Conservation (phyloP, 192 early-diverging fungal genomes). For the Pilaira anomala region DNA sequence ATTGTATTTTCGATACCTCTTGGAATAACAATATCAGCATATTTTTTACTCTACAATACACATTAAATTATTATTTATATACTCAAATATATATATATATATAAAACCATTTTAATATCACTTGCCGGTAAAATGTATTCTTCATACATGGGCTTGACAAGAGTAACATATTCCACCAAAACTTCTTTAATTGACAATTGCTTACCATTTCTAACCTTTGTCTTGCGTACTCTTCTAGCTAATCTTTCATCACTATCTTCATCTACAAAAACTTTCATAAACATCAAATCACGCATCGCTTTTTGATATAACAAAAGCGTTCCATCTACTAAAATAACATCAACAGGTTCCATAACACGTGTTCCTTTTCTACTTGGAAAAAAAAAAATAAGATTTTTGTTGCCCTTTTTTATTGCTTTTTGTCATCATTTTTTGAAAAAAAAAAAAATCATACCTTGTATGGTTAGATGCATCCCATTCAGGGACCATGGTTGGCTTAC, state of each 20-base stretch:
- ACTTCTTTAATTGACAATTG: constrained; percentile 49
- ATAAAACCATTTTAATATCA: not conserved
- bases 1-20: constrained; percentile 60
- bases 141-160: constrained; percentile 85
- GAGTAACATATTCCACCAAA: constrained; percentile 66
- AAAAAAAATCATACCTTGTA: constrained; percentile 33
- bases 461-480: constrained; percentile 58
- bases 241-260: constrained; percentile 81
- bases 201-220: constrained; percentile 29
- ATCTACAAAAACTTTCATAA: constrained; percentile 83
- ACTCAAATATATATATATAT: not conserved
- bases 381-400: not conserved
- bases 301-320: constrained; percentile 73
- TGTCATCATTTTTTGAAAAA: not conserved
- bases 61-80: not conserved
- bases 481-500: constrained; percentile 54
- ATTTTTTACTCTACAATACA: constrained; percentile 57
- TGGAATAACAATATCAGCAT: constrained; percentile 74
- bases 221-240: constrained; percentile 39
- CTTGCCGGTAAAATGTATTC: constrained; percentile 79
- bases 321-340: constrained; percentile 77
- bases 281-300: constrained; percentile 61
- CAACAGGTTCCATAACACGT: constrained; percentile 42
- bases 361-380: constrained; percentile 12
- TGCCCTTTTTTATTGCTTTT: not conserved